These are phyloP conservation scores for Coprinopsis cinerea DNA, from an alignment of 768 basidiomycete species.

Conservation along the genomic window DNA sequence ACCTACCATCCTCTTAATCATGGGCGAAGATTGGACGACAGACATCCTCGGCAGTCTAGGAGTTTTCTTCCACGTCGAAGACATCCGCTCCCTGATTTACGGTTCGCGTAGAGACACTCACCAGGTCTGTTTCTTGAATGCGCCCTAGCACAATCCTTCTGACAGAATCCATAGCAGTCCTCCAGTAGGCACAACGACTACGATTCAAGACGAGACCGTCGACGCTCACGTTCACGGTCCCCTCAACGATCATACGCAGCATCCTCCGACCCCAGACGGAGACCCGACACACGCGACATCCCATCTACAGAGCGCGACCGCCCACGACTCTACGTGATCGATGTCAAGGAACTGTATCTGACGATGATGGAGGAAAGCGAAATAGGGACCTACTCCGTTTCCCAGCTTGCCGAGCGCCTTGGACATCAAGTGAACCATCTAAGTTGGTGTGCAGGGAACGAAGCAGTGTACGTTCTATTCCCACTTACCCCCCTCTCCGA, in stretches of 20 bases:
- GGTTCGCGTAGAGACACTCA: not conserved
- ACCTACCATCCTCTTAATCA: not conserved
- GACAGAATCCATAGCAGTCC: not conserved
- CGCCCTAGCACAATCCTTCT: too few relatives aligned
- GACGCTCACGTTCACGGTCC: too few relatives aligned
- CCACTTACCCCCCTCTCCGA: not conserved
- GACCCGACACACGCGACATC: not conserved
- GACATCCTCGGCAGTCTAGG: not conserved
- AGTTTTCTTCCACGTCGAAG: not conserved
- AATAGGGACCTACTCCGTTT: not conserved
- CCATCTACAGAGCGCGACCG: not conserved
- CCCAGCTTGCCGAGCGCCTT: not conserved
- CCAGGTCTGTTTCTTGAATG: not conserved
- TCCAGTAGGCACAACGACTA: too few relatives aligned
- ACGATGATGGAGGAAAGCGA: not conserved
- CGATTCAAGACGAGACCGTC: too few relatives aligned
- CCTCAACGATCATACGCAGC: too few relatives aligned
- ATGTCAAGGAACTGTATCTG: not conserved
- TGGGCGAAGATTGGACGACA: not conserved
- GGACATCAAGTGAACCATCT: too few relatives aligned
- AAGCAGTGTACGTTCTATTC: not conserved
- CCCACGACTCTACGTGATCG: not conserved
- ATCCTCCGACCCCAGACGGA: not conserved
- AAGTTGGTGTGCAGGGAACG: slow-evolving; percentile 2
- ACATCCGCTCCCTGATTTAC: not conserved